Conservation (phyloP, 805 yeast species). For the Vanderwaltozyma verrucispora region DNA sequence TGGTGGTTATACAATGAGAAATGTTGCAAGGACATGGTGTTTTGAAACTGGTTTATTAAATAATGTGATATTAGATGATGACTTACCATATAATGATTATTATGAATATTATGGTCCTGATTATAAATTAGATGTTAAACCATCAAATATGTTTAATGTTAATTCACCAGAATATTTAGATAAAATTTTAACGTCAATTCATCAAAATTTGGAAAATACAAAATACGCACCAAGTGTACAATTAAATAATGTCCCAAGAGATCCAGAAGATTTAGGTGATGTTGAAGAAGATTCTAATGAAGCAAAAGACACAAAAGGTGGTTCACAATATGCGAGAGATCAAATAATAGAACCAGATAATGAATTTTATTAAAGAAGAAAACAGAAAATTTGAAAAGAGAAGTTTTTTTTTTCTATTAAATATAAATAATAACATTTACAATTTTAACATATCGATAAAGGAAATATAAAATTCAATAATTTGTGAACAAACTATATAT, state of each 20-base stretch:
- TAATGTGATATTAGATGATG: conserved; percentile 54
- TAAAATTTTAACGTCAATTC: conserved; percentile 67
- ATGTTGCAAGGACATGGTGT: conserved; percentile 92
- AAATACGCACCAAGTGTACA: conserved; percentile 97
- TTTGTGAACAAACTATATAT: too few species aligned
- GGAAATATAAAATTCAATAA: too few species aligned
- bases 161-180: conserved; percentile 87
- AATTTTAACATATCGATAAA: too few species aligned
- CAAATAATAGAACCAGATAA: conserved; percentile 56
- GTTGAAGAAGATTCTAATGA: conserved; percentile 73
- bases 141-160: conserved; percentile 94
- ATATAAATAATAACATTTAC: too few species aligned
- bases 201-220: conserved; percentile 75
- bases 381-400: too few species aligned
- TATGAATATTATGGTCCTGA: conserved; percentile 97
- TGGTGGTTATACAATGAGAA: conserved; percentile 96
- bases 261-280: conserved; percentile 77
- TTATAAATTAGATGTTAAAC: conserved; percentile 87
- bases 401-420: too few species aligned
- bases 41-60: conserved; percentile 80
- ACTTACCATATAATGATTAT: conserved; percentile 87
- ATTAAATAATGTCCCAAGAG: conserved; percentile 79
- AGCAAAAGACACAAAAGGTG: conserved; percentile 85
- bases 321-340: conserved; percentile 79
- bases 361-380: conserved; percentile 46